Conservation (phyloP, 805 yeast species). For the Yarrowia osloensis region DNA sequence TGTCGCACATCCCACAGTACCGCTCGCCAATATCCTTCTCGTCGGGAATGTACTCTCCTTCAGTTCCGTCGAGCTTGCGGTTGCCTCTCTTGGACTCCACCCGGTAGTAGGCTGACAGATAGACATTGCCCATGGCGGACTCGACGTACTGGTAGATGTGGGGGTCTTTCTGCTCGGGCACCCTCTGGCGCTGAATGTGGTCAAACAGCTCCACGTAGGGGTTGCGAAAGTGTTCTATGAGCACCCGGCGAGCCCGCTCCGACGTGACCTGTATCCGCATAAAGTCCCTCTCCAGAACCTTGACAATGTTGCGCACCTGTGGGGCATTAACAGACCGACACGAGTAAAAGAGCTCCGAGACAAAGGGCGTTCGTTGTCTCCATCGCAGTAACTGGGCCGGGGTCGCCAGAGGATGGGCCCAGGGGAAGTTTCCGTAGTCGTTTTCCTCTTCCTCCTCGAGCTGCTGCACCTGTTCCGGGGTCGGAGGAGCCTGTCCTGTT, state of each 20-base stretch:
- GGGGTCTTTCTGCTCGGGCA: background rate
- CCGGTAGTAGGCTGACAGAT: background rate
- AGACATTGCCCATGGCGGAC: constrained; percentile 3
- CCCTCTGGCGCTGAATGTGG: background rate
- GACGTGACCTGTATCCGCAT: background rate
- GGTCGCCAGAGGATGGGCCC: background rate
- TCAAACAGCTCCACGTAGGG: constrained; percentile 10
- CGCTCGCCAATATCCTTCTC: constrained; percentile 28
- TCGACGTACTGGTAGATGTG: background rate
- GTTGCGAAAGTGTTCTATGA: background rate
- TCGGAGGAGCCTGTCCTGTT: no score
- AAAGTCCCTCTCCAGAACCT: background rate
- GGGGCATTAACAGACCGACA: no score
- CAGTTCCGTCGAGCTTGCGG: background rate
- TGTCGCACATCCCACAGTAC: background rate
- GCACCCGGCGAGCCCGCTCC: background rate
- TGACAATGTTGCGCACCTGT: background rate
- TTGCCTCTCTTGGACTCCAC: background rate
- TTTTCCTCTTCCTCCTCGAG: background rate
- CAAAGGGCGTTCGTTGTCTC: background rate
- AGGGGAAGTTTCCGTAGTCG: background rate
- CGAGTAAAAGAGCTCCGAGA: background rate
- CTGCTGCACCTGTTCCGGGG: background rate
- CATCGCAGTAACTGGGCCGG: background rate
- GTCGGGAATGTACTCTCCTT: background rate